These are phyloP conservation scores for Hyphopichia homilentoma DNA, from an alignment of 805 yeast species.

Conservation along the genomic window DNA sequence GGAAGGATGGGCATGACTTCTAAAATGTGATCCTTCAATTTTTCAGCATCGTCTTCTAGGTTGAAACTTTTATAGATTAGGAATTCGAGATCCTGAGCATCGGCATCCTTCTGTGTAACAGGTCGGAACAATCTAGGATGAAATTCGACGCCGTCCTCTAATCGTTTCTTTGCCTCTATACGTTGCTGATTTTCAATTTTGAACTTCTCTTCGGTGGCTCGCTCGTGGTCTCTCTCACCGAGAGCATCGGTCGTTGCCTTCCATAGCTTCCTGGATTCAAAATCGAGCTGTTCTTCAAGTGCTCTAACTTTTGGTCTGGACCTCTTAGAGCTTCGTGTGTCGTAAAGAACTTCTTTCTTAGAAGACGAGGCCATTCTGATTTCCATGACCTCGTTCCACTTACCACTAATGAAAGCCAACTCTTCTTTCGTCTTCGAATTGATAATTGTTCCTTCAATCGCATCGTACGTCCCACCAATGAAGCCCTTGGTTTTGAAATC, in stretches of 20 bases:
- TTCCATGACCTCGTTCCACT: slow-evolving; percentile 87
- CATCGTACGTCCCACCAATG: slow-evolving; percentile 88
- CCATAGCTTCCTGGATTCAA: slow-evolving; percentile 86
- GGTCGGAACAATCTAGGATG: slow-evolving; percentile 73
- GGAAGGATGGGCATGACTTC: slow-evolving; percentile 78
- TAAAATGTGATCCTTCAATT: slow-evolving; percentile 53
- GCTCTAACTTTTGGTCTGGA: slow-evolving; percentile 72
- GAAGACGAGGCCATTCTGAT: slow-evolving; percentile 46
- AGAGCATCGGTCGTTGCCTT: slow-evolving; percentile 74
- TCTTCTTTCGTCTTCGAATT: slow-evolving; percentile 41
- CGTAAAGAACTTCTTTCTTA: slow-evolving; percentile 39
- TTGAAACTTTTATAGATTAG: slow-evolving; percentile 58
- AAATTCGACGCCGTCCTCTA: slow-evolving; percentile 75
- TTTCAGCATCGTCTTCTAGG: slow-evolving; percentile 47
- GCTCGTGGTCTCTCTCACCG: slow-evolving; percentile 70
- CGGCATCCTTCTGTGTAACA: slow-evolving; percentile 8
- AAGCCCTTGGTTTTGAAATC: slow-evolving; percentile 96
- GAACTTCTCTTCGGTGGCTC: slow-evolving; percentile 86
- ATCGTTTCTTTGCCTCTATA: slow-evolving; percentile 62
- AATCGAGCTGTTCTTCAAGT: slow-evolving; percentile 69
- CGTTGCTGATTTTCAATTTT: slow-evolving; percentile 88
- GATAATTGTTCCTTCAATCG: slow-evolving; percentile 72
- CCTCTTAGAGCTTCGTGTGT: slow-evolving; percentile 50
- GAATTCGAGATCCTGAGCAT: slow-evolving; percentile 53
- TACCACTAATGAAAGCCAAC: slow-evolving; percentile 71